Evolutionary conservation across 2,329 filamentous ascomycete genomes (phyloP), one percentile per base, ranked within the genome.

Genomic region (Botrytis byssoidea): DNA sequence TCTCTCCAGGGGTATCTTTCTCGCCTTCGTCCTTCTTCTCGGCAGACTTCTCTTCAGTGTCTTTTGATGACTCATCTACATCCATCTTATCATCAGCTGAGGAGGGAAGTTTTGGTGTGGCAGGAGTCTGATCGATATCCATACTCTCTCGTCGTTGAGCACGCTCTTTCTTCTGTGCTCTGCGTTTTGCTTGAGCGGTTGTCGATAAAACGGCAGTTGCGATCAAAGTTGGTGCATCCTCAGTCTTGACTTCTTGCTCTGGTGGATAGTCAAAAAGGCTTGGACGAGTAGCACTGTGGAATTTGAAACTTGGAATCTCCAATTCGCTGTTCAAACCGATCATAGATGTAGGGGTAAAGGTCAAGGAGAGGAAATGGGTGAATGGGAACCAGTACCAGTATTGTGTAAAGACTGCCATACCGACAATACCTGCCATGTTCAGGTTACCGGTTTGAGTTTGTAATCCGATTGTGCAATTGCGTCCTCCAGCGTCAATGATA

Each of bases 311-410:
- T 32, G 97, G 94, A 72, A 97, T 94, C 79, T 98, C 94, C 22
- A 99, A 88, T 80, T 98, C 93, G 80, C 97, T 92, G 81, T 99
- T 95, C 40, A 99, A 90, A 74, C 93, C 95, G 79, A 98, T 98
- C 80, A 99, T 93, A 1, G 96, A 93, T 1, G 97, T 99, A 1
- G 96, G 96, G n/a, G 93, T 94, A 84, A 99, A 98, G 80, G 94
- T 95, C 75, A 99, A 87, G 0, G 95, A 97, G 74, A 99, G 83
- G 89, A 99, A 99, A 84, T 99, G 96, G 44, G 96, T 97, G 80
- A 98, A 92, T 74, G 96, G 96, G 89, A 99, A 99, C 96, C 96
- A 99, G 86, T 99, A 99, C 96, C 96, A 99, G 86, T 99, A 99
- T 83, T 99, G 96, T 14, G 95, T 97, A 84, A 99, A 99, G 71